Percentiles rank a stretch among this genome's conserved stretches.
These are phyloP conservation scores for Tylopilus vinaceipallidus DNA, from an alignment of 768 basidiomycete genomes.

Conservation along the genomic window DNA sequence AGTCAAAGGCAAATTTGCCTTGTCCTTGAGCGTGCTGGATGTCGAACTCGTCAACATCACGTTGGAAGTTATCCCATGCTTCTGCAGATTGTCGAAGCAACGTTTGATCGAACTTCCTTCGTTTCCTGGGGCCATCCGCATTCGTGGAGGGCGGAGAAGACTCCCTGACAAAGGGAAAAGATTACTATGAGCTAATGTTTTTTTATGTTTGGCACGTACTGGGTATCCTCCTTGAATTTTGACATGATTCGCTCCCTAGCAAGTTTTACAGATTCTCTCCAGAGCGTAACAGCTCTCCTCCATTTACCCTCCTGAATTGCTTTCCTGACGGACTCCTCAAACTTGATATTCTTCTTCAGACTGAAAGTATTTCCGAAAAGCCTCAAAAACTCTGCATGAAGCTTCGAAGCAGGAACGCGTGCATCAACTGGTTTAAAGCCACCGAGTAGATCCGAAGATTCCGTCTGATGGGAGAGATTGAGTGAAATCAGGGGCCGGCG, in stretches of 20 bases:
- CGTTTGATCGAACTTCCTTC: conserved; percentile 57
- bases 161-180: conserved; percentile 10
- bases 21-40: conserved; percentile 84
- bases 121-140: conserved; percentile 58
- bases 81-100: conserved; percentile 43
- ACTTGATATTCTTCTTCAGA: conserved; percentile 83
- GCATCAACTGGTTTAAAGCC: conserved; percentile 97
- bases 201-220: conserved; percentile 16
- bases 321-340: conserved; percentile 76
- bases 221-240: conserved; percentile 30
- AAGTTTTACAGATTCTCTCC: conserved; percentile 73
- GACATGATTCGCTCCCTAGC: conserved; percentile 61
- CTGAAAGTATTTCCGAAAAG: conserved; percentile 89
- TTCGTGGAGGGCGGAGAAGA: conserved; percentile 32
- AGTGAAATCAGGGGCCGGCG: conserved; percentile 77
- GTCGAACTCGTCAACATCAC: conserved; percentile 76
- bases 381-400: conserved; percentile 74
- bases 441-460: conserved; percentile 90
- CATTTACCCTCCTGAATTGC: conserved; percentile 82
- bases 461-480: conserved; percentile 95
- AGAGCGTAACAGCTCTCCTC: conserved; percentile 79
- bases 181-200: background rate
- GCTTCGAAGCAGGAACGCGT: conserved; percentile 64
- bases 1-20: conserved; percentile 89
- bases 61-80: conserved; percentile 68